Percentiles rank a stretch among this genome's conserved stretches.
Conservation (phyloP, 371 early-diverging fungal species). For the Mucor plumbeus region DNA sequence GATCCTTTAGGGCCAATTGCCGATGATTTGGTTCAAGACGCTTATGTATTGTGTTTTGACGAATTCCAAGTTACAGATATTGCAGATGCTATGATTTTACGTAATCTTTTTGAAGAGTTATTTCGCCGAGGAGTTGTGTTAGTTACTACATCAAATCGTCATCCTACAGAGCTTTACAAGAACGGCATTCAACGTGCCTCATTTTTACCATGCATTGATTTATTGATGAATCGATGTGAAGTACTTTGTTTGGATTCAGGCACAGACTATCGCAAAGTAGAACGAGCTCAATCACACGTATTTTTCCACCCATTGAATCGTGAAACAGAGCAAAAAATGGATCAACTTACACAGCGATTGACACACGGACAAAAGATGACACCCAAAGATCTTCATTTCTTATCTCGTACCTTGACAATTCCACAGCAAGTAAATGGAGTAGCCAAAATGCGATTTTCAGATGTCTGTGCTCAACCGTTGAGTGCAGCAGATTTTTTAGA, state of each 20-base stretch:
- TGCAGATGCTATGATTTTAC: conserved; percentile 95
- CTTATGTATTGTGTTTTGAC: conserved; percentile 92
- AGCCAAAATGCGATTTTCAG: conserved; percentile 78
- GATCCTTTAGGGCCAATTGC: conserved; percentile 87
- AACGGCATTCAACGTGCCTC: conserved; percentile 93
- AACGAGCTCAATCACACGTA: conserved; percentile 59
- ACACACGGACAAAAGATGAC: conserved; percentile 38
- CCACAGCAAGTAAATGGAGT: conserved; percentile 70
- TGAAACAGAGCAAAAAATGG: conserved; percentile 52
- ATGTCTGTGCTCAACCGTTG: conserved; percentile 83
- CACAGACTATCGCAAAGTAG: conserved; percentile 83
- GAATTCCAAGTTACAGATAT: conserved; percentile 98
- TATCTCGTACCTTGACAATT: conserved; percentile 73
- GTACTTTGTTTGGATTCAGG: conserved; percentile 87
- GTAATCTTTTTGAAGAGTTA: conserved; percentile 82
- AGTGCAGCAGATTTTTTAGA: conserved; percentile 93
- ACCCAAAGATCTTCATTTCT: conserved; percentile 64
- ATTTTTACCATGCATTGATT: conserved; percentile 90
- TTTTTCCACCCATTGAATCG: conserved; percentile 67
- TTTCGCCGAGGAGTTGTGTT: conserved; percentile 89
- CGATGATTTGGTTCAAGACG: conserved; percentile 76
- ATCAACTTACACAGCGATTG: conserved; percentile 38
- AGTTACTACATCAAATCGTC: conserved; percentile 93
- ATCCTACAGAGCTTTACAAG: conserved; percentile 91
- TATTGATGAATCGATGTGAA: conserved; percentile 80